Evolutionary conservation across 2,329 filamentous ascomycete genomes (phyloP).

Genomic region (Pseudopyrenochaeta lycopersici): DNA sequence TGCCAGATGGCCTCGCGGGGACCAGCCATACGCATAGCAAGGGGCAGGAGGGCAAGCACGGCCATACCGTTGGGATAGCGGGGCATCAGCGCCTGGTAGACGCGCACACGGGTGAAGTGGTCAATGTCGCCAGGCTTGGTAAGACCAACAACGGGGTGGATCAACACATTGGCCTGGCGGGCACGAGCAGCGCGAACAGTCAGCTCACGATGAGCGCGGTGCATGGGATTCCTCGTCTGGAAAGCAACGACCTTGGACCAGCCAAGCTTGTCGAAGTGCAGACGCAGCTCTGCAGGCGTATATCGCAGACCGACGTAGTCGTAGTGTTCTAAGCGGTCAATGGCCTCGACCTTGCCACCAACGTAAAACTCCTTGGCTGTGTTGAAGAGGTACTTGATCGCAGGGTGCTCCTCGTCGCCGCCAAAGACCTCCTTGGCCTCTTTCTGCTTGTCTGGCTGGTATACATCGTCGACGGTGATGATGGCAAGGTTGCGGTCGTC

Average conservation of each 20-base stretch:
- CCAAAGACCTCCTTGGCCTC: slow-evolving; percentile 96
- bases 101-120: slow-evolving; percentile 98
- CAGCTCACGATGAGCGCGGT: slow-evolving; percentile 96
- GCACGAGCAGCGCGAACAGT: slow-evolving; percentile 95
- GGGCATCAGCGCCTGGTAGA: slow-evolving; percentile 95
- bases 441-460: slow-evolving; percentile 93
- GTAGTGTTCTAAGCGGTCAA: slow-evolving; percentile 97
- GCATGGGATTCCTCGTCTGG: slow-evolving; percentile 98
- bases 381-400: slow-evolving; percentile 86
- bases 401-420: slow-evolving; percentile 89
- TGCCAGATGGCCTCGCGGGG: slow-evolving; percentile 99
- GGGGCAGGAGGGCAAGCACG: slow-evolving; percentile 88
- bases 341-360: slow-evolving; percentile 93
- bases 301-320: slow-evolving; percentile 97
- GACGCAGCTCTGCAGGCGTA: slow-evolving; percentile 90
- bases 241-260: slow-evolving; percentile 98
- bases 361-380: slow-evolving; percentile 88
- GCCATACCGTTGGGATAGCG: slow-evolving; percentile 99
- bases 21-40: slow-evolving; percentile 99
- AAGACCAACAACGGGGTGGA: slow-evolving; percentile 97
- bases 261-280: slow-evolving; percentile 99
- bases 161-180: slow-evolving; percentile 97
- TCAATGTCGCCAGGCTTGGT: slow-evolving; percentile 99
- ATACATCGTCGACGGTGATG: slow-evolving; percentile 93
- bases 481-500: slow-evolving; percentile 97